Percentiles rank a stretch among this genome's conserved stretches.
These are phyloP conservation scores for Puya raimondii DNA, from an alignment of 176 grass and related monocot genomes.

Conservation along the genomic window DNA sequence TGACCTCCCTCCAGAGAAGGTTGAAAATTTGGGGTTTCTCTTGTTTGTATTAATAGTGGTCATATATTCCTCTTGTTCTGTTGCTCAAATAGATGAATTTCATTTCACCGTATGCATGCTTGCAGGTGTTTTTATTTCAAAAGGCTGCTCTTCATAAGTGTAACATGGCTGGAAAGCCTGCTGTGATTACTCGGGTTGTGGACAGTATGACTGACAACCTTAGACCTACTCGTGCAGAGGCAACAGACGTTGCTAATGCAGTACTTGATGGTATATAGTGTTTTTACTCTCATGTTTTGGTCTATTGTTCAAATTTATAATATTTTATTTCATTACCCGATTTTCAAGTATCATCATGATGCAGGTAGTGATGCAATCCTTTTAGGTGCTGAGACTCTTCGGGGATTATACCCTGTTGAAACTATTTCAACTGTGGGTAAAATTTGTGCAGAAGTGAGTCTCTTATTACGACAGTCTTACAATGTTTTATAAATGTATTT, in stretches of 20 bases:
- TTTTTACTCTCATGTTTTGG: not conserved
- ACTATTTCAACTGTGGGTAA: constrained; percentile 75
- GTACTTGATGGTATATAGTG: constrained; percentile 69
- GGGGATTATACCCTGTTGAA: constrained; percentile 25
- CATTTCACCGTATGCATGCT: not conserved
- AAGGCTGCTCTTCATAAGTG: constrained; percentile 95
- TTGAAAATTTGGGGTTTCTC: constrained; percentile 2
- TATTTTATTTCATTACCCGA: not conserved
- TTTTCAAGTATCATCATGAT: constrained; percentile 17
- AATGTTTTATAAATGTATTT: constrained; percentile 3
- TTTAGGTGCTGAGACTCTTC: constrained; percentile 26
- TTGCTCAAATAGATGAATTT: no score
- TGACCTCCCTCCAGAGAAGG: constrained; percentile 99
- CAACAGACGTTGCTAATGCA: constrained; percentile 95
- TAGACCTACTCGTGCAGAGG: constrained; percentile 28
- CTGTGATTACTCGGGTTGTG: constrained; percentile 27
- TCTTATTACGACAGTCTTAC: not conserved
- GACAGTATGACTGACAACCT: constrained; percentile 31
- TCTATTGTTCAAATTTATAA: not conserved
- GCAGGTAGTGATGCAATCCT: constrained; percentile 73
- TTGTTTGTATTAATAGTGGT: not conserved
- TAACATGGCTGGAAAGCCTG: constrained; percentile 49
- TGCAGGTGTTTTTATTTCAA: constrained; percentile 91
- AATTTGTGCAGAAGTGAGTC: constrained; percentile 88
- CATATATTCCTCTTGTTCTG: no score